These are phyloP conservation scores for Colletotrichum sp. DNA, from an alignment of 2,329 filamentous ascomycete genomes.

Conservation along the genomic window DNA sequence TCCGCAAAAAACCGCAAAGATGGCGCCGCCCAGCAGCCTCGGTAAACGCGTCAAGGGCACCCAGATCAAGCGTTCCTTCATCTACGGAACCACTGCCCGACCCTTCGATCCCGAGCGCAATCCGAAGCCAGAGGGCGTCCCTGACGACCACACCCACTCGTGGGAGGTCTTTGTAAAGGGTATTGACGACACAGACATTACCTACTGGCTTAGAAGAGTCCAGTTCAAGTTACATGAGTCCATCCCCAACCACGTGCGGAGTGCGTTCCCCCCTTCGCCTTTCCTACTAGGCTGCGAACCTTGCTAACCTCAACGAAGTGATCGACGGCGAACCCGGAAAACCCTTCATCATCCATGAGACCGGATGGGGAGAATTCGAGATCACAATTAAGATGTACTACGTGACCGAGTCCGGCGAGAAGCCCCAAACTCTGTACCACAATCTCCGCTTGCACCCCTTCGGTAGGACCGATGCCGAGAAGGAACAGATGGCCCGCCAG, in stretches of 20 bases:
- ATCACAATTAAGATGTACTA: slow-evolving; percentile 97
- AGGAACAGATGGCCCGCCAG: slow-evolving; percentile 56
- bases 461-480: slow-evolving; percentile 79
- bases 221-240: slow-evolving; percentile 99
- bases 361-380: slow-evolving; percentile 97
- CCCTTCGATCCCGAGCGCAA: slow-evolving; percentile 80
- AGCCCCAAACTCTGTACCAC: slow-evolving; percentile 95
- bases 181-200: slow-evolving; percentile 87
- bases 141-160: slow-evolving; percentile 92
- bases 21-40: slow-evolving; percentile 64
- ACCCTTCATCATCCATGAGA: slow-evolving; percentile 86
- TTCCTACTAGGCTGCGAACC: background rate
- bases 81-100: slow-evolving; percentile 81
- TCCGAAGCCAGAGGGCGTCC: slow-evolving; percentile 76
- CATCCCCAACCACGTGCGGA: slow-evolving; percentile 88
- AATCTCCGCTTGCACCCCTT: slow-evolving; percentile 91
- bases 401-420: slow-evolving; percentile 84
- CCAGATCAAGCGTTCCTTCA: slow-evolving; percentile 68
- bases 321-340: slow-evolving; percentile 73
- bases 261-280: slow-evolving; percentile 41
- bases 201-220: slow-evolving; percentile 94
- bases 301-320: slow-evolving; percentile 43
- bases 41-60: slow-evolving; percentile 70
- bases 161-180: slow-evolving; percentile 96
- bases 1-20: slow-evolving; percentile 29